A percentile compares a stretch with the other conserved stretches of the same genome.
These are phyloP conservation scores for Xylariales sp. DNA, from an alignment of 2,329 filamentous ascomycete genomes.

Conservation along the genomic window DNA sequence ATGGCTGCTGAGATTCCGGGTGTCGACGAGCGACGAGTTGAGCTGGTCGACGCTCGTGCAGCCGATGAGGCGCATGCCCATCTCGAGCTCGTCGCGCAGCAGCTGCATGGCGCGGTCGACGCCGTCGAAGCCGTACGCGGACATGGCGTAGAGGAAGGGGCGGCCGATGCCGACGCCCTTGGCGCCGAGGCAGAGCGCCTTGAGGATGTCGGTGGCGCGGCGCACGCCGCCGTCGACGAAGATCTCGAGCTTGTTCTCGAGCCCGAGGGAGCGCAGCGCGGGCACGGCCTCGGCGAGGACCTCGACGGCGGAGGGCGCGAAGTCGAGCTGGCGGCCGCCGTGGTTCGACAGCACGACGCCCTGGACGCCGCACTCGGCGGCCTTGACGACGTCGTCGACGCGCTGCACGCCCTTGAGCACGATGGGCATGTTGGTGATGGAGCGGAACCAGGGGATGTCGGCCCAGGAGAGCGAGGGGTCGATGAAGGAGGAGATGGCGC, in stretches of 20 bases:
- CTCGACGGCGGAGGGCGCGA: constrained; percentile 88
- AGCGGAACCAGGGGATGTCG: constrained; percentile 92
- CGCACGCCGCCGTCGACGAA: constrained; percentile 92
- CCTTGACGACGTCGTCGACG: constrained; percentile 91
- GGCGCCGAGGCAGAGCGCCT: constrained; percentile 92
- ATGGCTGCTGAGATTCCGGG: constrained; percentile 72
- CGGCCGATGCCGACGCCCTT: constrained; percentile 93
- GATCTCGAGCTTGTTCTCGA: constrained; percentile 83
- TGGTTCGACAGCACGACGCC: constrained; percentile 97
- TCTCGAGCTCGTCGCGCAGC: constrained; percentile 96
- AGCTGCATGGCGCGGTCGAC: constrained; percentile 94
- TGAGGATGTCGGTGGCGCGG: constrained; percentile 92
- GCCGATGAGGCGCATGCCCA: constrained; percentile 97
- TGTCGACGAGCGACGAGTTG: constrained; percentile 83
- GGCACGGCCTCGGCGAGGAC: constrained; percentile 95
- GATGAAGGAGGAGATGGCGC: constrained; percentile 96
- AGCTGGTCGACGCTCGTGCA: constrained; percentile 79
- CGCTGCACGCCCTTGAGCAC: constrained; percentile 96
- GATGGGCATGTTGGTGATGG: constrained; percentile 93
- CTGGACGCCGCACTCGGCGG: constrained; percentile 83
- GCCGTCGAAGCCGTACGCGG: constrained; percentile 85
- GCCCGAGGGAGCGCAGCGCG: constrained; percentile 77
- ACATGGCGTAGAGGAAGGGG: constrained; percentile 97
- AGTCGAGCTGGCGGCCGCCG: constrained; percentile 93
- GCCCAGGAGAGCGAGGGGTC: constrained; percentile 94